Conservation (phyloP, 225 moss, liverwort and hornwort species). For the Bryum argenteum region DNA sequence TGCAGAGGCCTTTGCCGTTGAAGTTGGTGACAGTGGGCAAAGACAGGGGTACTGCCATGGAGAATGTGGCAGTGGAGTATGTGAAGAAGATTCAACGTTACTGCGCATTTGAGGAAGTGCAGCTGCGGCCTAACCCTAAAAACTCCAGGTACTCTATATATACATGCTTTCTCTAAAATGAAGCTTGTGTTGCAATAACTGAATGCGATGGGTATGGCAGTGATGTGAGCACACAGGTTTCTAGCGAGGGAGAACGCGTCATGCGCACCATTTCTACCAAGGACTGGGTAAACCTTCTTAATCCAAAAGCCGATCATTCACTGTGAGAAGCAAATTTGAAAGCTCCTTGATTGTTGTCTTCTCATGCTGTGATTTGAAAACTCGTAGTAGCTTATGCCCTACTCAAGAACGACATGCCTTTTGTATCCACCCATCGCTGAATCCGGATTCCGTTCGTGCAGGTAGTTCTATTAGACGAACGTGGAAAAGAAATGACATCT, state of each 20-base stretch:
- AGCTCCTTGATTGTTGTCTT: neutral
- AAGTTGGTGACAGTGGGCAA: constrained; percentile 86
- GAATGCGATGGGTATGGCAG: constrained; percentile 54
- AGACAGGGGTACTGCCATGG: constrained; percentile 62
- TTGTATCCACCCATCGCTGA: neutral
- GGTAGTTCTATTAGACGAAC: constrained; percentile 85
- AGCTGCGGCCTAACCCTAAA: constrained; percentile 84
- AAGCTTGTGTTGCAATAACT: too few relatives aligned
- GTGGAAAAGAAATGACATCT: constrained; percentile 74
- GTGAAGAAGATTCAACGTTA: constrained; percentile 82
- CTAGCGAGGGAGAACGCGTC: constrained; percentile 84
- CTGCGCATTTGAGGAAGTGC: constrained; percentile 82
- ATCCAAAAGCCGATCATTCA: neutral
- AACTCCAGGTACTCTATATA: constrained; percentile 59
- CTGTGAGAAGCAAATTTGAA: neutral
- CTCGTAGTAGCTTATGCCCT: neutral
- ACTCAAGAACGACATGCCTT: neutral
- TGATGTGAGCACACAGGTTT: constrained; percentile 71
- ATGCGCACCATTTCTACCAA: constrained; percentile 70
- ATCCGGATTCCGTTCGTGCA: constrained; percentile 35
- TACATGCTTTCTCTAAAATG: constrained; percentile 14
- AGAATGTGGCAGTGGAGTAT: constrained; percentile 69
- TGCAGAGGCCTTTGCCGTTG: constrained; percentile 78
- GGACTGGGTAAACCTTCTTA: constrained; percentile 66
- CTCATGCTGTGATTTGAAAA: too few relatives aligned